These are phyloP conservation scores for Lumnitzera littorea DNA, from an alignment of 345 rosid species.

Conservation along the genomic window DNA sequence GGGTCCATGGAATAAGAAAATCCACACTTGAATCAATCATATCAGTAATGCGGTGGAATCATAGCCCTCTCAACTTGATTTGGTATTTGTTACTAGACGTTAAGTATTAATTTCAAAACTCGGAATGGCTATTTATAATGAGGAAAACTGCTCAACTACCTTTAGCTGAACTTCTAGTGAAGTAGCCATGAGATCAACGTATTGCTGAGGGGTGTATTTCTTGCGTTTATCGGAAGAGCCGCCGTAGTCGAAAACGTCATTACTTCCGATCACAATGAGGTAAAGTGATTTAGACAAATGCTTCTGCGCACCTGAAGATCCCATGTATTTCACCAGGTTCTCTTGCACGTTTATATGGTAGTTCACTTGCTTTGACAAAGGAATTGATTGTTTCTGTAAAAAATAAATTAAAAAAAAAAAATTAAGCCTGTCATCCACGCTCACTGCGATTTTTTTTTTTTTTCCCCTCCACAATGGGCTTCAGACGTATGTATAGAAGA, in stretches of 20 bases:
- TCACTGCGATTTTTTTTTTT: no score
- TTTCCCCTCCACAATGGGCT: no score
- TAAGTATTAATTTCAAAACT: not conserved
- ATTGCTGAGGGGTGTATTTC: constrained; percentile 11
- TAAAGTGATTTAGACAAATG: constrained; percentile 13
- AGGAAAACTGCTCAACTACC: constrained; percentile 3
- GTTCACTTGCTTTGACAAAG: constrained; percentile 20
- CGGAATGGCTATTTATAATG: not conserved
- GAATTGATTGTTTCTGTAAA: constrained; percentile 12
- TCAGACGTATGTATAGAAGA: no score
- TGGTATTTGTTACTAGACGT: not conserved
- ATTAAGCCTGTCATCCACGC: no score
- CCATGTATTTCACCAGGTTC: constrained; percentile 8
- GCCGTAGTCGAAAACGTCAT: constrained; percentile 18
- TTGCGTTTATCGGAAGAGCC: constrained; percentile 5
- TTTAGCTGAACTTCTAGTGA: constrained; percentile 11
- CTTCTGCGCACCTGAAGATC: constrained; percentile 7
- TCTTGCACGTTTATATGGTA: constrained; percentile 11
- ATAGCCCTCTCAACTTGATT: not conserved
- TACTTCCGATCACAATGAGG: constrained; percentile 15
- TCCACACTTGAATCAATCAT: no score
- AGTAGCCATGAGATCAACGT: constrained; percentile 11
- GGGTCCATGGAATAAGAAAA: not conserved
- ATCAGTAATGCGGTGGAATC: no score
- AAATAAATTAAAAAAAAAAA: fast-evolving